These are phyloP conservation scores for Talinum fruticosum DNA, from an alignment of 148 eudicot species.

Conservation along the genomic window DNA sequence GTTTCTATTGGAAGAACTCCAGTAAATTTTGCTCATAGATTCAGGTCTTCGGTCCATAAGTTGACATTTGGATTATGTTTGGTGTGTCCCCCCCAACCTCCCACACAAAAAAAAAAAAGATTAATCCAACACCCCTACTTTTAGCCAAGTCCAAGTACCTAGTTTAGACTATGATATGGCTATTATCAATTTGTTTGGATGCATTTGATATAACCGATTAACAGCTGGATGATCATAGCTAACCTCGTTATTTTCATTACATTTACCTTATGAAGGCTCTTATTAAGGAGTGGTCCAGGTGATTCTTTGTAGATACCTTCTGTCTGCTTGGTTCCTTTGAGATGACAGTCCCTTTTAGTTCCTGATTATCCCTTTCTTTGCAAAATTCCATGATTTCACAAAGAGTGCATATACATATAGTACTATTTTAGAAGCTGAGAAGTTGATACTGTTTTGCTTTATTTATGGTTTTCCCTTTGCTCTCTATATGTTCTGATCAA, in stretches of 20 bases:
- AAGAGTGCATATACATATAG: background rate
- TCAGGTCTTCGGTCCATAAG: too few relatives aligned
- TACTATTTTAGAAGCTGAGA: background rate
- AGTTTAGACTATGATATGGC: background rate
- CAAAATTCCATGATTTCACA: background rate
- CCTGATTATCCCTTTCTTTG: background rate
- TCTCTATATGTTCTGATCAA: background rate
- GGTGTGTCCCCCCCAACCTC: too few relatives aligned
- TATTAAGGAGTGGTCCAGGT: background rate
- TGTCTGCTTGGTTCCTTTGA: background rate
- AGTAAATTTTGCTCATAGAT: too few relatives aligned
- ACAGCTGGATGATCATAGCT: background rate
- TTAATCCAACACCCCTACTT: too few relatives aligned
- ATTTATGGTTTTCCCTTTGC: background rate
- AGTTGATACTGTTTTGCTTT: background rate
- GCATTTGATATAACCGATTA: background rate
- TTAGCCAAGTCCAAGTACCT: background rate
- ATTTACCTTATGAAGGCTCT: background rate
- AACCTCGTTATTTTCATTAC: too few relatives aligned
- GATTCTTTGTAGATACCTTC: background rate
- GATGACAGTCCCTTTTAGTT: background rate
- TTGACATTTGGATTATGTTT: too few relatives aligned
- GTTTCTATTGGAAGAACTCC: too few relatives aligned
- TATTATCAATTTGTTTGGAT: background rate
- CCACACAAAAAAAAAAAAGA: too few relatives aligned